Evolutionary conservation across 345 rosid species (phyloP), one percentile per base, ranked within the genome.

Genomic region (Durio zibethinus): DNA sequence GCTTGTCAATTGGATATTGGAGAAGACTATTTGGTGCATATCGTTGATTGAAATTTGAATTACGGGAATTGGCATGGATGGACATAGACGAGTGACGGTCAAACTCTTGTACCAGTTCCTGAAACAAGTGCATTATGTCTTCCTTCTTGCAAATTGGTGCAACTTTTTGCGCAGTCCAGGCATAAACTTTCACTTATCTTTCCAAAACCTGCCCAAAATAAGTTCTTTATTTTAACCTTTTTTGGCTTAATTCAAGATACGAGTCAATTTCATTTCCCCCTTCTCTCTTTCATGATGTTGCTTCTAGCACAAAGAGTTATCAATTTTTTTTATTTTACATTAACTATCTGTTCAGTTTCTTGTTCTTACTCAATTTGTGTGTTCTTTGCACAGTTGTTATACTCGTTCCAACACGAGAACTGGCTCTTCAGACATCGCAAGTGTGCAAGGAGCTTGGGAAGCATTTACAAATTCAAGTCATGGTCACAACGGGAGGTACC

Each of bases 401-500:
- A 66, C 94, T 97, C 25, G 99, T 97, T 83, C 99, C 98, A 57
- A 97, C 99, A 0, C 86, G 99, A 56, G 99, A 97, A 80, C 86
- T 94, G 86, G 99, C 99, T 60, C 97, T 97, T 81, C 99, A 97
- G 87, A 97, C 99, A 56, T 92, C 99, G 29, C 99, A 97, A 78
- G 98, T 97, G 33, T 97, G 99, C 74, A 97, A 97, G 89, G 99
- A 97, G 90, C 97, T 97, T 20, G 96, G 97, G 43, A 97, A 97
- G 80, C 89, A 97, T 83, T 84, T 97, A 90, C 80, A 94, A 76
- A 92, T 97, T 81, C 97, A 94, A 84, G 96, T 97, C 60, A 97
- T 94, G 99, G 98, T 94, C 62, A 97, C 99, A 66, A 97, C 99
- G 11, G 99, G 99, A 10, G 99, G 99, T 76, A 97, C 99, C 67